Base-by-base conservation (phyloP, 257 asterid genomes). In the Perilla frutescens region DNA sequence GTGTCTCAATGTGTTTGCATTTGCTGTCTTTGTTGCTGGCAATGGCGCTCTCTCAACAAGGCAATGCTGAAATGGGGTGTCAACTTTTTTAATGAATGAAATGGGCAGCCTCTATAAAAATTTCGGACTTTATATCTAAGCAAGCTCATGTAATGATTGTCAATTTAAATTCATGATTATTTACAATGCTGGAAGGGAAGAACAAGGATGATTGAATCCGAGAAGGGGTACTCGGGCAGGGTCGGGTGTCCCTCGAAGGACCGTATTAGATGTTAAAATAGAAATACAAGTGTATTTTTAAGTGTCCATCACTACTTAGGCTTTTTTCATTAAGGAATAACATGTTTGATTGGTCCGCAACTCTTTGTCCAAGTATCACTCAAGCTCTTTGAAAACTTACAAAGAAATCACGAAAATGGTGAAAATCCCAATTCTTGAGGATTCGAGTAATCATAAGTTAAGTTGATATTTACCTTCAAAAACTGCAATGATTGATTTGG, bases 361-460 rank as follows among this genome's bases (percentile, higher is more conserved):
- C 26, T 62, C 61, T 63, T 55, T 15, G 49, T 76, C 62, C 13
- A 44, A 56, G 53, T 34, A 54, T n/a, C 68, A 55, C 68, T 70
- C 76, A 48, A 71, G 37, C 69, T 64, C 74, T 48, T 66, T 31
- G 51, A 62, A 31, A 48, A 66, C 70, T 65, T 48, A 14, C 3
- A 57, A 57, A 54, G 56, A 47, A 43, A 54, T 31, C 64, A 48
- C 61, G 57, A 64, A 37, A 29, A 39, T 51, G 65, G 49, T 60
- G 48, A 48, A 69, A 44, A 45, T 2, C 26, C 26, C 13, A 54
- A 48, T 53, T 20, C 15, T 12, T 34, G 49, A 72, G 51, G 40
- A n/a, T 39, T 48, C 31, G 45, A 55, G 79, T 6, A 62, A 43
- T 54, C 51, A 34, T 45, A 6, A 65, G 58, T 32, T 47, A 15